A percentile compares a stretch with the other conserved stretches of the same genome.
Evolutionary conservation across 2,329 filamentous ascomycete genomes (phyloP).

Genomic region (Taxawa tesnikishii): DNA sequence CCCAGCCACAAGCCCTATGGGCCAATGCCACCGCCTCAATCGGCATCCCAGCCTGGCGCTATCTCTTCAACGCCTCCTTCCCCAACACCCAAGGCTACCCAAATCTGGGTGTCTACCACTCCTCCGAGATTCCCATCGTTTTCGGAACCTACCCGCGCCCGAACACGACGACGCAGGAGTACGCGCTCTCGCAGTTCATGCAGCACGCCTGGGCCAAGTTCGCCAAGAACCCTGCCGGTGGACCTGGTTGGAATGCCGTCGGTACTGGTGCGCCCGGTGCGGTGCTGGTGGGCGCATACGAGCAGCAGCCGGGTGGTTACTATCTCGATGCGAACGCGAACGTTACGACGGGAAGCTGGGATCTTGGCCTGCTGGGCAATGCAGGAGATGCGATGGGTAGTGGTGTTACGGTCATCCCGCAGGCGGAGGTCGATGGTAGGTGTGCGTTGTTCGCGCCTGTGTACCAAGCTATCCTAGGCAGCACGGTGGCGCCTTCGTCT

Average conservation of each 20-base stretch:
- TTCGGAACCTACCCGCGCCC: conserved; percentile 21
- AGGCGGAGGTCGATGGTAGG: conserved; percentile 14
- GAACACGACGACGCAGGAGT: conserved; percentile 18
- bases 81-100: conserved; percentile 18
- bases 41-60: conserved; percentile 23
- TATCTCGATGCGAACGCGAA: conserved; percentile 10
- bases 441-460: conserved; percentile 14
- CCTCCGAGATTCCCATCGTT: conserved; percentile 21
- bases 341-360: conserved; percentile 10
- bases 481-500: too few species aligned
- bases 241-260: conserved; percentile 23
- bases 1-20: conserved; percentile 11
- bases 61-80: conserved; percentile 25
- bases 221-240: conserved; percentile 23
- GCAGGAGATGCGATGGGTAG: conserved; percentile 11
- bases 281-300: conserved; percentile 12
- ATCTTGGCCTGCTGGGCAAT: conserved; percentile 16
- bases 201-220: conserved; percentile 22
- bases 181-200: conserved; percentile 18
- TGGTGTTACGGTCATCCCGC: conserved; percentile 17
- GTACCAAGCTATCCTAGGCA: conserved; percentile 11
- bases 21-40: conserved; percentile 16
- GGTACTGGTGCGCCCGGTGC: conserved; percentile 12
- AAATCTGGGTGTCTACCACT: conserved; percentile 20
- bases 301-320: conserved; percentile 11